A percentile compares a stretch with the other conserved stretches of the same genome.
Conservation (phyloP, 176 grass and related monocot genomes). For the Thalia dealbata region DNA sequence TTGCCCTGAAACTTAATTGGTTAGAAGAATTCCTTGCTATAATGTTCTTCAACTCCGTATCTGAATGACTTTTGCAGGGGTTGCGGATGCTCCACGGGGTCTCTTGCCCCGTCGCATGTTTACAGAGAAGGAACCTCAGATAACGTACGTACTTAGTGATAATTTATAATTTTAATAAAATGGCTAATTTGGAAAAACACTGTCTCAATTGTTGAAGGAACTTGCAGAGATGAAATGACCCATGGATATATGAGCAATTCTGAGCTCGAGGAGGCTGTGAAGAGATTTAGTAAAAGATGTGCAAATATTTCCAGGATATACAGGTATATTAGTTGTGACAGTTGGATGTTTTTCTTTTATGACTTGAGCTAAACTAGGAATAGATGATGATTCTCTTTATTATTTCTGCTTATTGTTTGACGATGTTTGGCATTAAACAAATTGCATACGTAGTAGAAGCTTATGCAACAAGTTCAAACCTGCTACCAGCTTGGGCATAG, state of each 20-base stretch:
- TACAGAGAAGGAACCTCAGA: constrained; percentile 27
- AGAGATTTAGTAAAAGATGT: constrained; percentile 49
- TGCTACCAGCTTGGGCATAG: too few species aligned
- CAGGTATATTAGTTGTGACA: constrained; percentile 49
- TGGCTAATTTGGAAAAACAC: not conserved
- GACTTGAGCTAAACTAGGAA: not conserved
- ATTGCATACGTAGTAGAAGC: too few species aligned
- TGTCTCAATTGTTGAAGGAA: constrained; percentile 9
- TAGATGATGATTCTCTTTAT: constrained; percentile 17
- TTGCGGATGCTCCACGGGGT: not conserved
- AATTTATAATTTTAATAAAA: not conserved
- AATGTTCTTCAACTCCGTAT: too few species aligned
- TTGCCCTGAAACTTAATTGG: not conserved
- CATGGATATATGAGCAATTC: constrained; percentile 62
- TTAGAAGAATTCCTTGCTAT: not conserved
- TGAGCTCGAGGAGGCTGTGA: constrained; percentile 52
- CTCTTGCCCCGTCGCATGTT: constrained; percentile 23
- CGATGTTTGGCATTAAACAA: too few species aligned
- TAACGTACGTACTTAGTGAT: constrained; percentile 38
- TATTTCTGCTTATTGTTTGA: not conserved
- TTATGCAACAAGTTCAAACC: too few species aligned
- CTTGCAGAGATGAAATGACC: constrained; percentile 51
- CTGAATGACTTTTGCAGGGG: not conserved
- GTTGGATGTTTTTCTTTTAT: not conserved
- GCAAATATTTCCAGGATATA: constrained; percentile 72